A percentile compares a stretch with the other conserved stretches of the same genome.
phyloP scores from a whole-genome alignment of 441 rosid species.

The Hura crepitans region DNA sequence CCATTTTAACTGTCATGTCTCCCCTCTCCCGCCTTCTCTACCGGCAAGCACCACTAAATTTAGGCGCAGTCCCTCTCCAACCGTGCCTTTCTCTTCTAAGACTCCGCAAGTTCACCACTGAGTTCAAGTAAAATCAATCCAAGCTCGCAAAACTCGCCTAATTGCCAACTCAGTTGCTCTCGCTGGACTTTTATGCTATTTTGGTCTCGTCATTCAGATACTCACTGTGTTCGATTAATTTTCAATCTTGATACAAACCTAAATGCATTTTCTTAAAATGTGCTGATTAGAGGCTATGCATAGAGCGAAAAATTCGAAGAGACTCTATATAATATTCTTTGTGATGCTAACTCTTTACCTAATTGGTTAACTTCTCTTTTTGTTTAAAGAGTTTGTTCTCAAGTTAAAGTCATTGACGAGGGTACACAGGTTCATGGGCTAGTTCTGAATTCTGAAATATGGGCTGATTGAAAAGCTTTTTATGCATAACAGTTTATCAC shows the following conservation, averaged over 20 bases:
- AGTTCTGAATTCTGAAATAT: conserved; percentile 19
- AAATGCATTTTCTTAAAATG: conserved; percentile 24
- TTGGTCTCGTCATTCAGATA: conserved; percentile 14
- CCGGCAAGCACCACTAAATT: not conserved
- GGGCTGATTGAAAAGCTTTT: conserved; percentile 22
- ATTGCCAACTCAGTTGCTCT: conserved; percentile 12
- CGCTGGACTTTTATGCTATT: conserved; percentile 21
- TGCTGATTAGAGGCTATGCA: conserved; percentile 21
- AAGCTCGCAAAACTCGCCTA: conserved; percentile 16
- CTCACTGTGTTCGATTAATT: conserved; percentile 19
- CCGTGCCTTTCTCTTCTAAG: conserved; percentile 19
- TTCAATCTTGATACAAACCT: conserved; percentile 21
- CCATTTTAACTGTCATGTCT: too few species aligned
- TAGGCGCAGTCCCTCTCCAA: conserved; percentile 6
- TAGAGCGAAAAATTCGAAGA: conserved; percentile 15
- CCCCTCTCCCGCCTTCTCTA: too few species aligned
- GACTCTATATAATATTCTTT: conserved; percentile 16
- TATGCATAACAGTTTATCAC: conserved; percentile 20
- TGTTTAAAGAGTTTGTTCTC: conserved; percentile 16
- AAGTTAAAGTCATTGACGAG: conserved; percentile 9
- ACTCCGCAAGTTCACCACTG: conserved; percentile 16
- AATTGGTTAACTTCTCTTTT: conserved; percentile 22
- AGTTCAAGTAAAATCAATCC: conserved; percentile 18
- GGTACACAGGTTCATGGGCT: conserved; percentile 22
- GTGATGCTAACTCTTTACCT: conserved; percentile 9